Conservation (phyloP, 139 green algal species). For the Astrephomene gubernaculifera region DNA sequence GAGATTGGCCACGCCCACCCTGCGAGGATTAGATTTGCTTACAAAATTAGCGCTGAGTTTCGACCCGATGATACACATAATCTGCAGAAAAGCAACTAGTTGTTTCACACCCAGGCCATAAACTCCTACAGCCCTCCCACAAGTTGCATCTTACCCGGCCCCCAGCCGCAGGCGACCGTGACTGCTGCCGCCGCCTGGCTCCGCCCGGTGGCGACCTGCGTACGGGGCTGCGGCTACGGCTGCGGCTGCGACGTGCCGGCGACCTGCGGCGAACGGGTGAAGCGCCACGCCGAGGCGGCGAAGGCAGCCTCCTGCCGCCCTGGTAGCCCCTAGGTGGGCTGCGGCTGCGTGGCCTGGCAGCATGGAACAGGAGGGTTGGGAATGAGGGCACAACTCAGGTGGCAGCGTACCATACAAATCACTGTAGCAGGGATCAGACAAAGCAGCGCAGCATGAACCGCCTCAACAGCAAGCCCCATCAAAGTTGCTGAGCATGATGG, state of each 20-base stretch:
- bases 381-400: too few relatives aligned
- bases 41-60: too few relatives aligned
- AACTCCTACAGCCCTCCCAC: not conserved
- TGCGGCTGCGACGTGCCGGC: constrained; percentile 17
- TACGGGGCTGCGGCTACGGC: constrained; percentile 10
- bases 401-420: too few relatives aligned
- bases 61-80: not conserved
- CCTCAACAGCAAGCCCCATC: too few relatives aligned
- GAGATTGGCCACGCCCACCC: constrained; percentile 11
- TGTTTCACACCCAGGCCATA: not conserved
- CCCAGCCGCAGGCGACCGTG: not conserved
- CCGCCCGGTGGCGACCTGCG: constrained; percentile 11
- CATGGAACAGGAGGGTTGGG: too few relatives aligned
- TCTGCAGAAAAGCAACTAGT: not conserved
- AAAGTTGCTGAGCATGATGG: not conserved
- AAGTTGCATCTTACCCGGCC: not conserved
- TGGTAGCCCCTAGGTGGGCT: constrained; percentile 9
- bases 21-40: too few relatives aligned
- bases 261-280: constrained; percentile 18
- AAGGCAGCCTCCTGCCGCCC: not conserved
- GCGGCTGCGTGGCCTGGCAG: constrained; percentile 43
- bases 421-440: too few relatives aligned
- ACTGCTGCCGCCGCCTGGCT: not conserved
- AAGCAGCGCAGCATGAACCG: too few relatives aligned
- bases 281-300: not conserved